Percentiles rank a stretch among this genome's conserved stretches.
These are phyloP conservation scores for Naganishia kalamii DNA, from an alignment of 768 basidiomycete genomes.

Conservation along the genomic window DNA sequence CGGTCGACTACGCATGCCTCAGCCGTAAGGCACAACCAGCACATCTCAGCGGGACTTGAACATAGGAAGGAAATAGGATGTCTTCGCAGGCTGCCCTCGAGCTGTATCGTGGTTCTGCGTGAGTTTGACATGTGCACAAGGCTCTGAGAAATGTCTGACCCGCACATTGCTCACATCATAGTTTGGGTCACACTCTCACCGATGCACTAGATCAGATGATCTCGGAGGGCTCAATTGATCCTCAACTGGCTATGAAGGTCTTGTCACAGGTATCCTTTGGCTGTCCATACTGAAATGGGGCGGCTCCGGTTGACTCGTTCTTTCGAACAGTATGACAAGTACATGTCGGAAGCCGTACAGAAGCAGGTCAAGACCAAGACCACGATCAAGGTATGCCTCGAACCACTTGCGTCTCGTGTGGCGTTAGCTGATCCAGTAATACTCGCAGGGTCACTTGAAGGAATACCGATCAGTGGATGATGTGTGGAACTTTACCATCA, in stretches of 20 bases:
- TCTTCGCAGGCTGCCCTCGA: conserved; percentile 16
- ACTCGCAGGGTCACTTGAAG: conserved; percentile 71
- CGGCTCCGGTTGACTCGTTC: background rate
- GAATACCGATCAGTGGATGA: conserved; percentile 55
- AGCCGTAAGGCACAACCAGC: too few species aligned
- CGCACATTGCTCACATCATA: conserved; percentile 40
- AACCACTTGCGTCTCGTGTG: background rate
- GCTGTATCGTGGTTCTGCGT: conserved; percentile 24
- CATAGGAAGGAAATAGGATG: background rate
- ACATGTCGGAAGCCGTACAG: conserved; percentile 82
- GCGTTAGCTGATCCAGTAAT: background rate
- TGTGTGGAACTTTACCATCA: conserved; percentile 98
- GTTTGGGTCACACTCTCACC: conserved; percentile 93
- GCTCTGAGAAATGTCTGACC: background rate
- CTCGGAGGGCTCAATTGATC: conserved; percentile 90
- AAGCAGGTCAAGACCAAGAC: conserved; percentile 94
- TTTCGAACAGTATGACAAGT: conserved; percentile 78
- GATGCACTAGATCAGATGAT: conserved; percentile 98
- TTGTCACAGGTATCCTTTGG: conserved; percentile 68
- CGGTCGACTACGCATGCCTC: too few species aligned
- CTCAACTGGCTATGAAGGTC: conserved; percentile 98
- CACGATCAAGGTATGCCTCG: conserved; percentile 64
- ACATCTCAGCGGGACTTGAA: background rate
- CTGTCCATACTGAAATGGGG: background rate
- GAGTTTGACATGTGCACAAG: background rate